A percentile compares a stretch with the other conserved stretches of the same genome.
Evolutionary conservation across 179 eudicot species (phyloP).

Genomic region (Beta macrorhiza): DNA sequence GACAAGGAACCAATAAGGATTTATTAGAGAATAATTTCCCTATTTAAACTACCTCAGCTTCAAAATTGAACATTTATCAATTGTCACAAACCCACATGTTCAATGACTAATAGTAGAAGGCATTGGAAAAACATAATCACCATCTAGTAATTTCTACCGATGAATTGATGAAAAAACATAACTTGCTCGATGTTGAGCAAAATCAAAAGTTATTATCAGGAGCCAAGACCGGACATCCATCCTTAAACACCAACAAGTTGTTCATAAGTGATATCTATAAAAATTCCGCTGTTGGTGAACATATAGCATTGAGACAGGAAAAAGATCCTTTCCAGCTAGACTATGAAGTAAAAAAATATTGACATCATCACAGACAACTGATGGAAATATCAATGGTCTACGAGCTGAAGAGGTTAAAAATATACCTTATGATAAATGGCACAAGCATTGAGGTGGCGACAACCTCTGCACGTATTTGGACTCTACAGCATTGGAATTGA

Average conservation of each 20-base stretch:
- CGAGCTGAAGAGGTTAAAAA: not conserved
- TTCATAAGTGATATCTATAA: not conserved
- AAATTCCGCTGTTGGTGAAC: not conserved
- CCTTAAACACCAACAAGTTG: not conserved
- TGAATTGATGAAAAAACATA: not conserved
- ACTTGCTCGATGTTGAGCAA: not conserved
- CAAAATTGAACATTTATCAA: not conserved
- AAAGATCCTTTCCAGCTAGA: too few relatives aligned
- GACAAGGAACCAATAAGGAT: not conserved
- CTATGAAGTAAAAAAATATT: not conserved
- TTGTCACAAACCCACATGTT: not conserved
- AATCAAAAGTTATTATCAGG: not conserved
- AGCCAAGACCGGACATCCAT: not conserved
- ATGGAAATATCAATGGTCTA: not conserved
- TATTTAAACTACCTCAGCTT: not conserved
- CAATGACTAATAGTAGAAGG: not conserved
- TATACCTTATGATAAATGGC: conserved; percentile 85
- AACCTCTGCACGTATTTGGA: conserved; percentile 72
- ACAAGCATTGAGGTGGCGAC: conserved; percentile 89
- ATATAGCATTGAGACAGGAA: not conserved
- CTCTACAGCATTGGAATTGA: conserved; percentile 41
- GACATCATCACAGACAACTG: not conserved
- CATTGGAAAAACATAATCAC: not conserved
- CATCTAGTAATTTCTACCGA: not conserved
- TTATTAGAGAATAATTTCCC: not conserved